Conservation (phyloP, 352 stramenopile species). For the Phytophthora uliginosa region DNA sequence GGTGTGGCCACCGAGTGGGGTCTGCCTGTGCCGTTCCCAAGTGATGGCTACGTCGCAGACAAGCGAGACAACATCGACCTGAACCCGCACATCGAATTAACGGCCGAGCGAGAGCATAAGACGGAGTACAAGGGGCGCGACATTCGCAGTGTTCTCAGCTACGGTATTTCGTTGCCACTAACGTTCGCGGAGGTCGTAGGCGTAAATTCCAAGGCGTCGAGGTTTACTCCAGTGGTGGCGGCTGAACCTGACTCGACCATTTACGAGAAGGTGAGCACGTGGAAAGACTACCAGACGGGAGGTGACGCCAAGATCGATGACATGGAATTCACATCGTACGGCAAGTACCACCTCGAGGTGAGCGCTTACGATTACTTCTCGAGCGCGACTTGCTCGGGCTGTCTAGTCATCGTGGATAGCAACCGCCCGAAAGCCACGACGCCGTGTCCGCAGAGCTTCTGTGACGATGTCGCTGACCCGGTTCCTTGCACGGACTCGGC, state of each 20-base stretch:
- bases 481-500: slow-evolving; percentile 15
- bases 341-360: slow-evolving; percentile 61
- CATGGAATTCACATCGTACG: slow-evolving; percentile 49
- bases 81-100: slow-evolving; percentile 32
- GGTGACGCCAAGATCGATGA: slow-evolving; percentile 46
- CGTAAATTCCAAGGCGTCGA: slow-evolving; percentile 7
- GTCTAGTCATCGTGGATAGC: slow-evolving; percentile 58
- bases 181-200: slow-evolving; percentile 28
- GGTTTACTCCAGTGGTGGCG: slow-evolving; percentile 22
- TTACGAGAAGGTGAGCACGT: slow-evolving; percentile 36
- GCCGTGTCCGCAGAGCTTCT: slow-evolving; percentile 47
- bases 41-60: slow-evolving; percentile 65
- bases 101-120: slow-evolving; percentile 19
- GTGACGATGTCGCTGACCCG: slow-evolving; percentile 31
- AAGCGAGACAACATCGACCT: slow-evolving; percentile 43
- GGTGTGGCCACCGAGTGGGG: slow-evolving; percentile 47
- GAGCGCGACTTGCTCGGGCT: slow-evolving; percentile 52
- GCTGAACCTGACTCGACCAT: background rate
- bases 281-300: slow-evolving; percentile 61
- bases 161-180: slow-evolving; percentile 6
- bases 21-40: slow-evolving; percentile 61
- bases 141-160: slow-evolving; percentile 14
- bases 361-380: slow-evolving; percentile 60
- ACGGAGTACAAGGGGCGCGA: slow-evolving; percentile 32
- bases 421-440: slow-evolving; percentile 51